Conservation (phyloP, 2,329 filamentous ascomycete species). For the Phialophora expanda region DNA sequence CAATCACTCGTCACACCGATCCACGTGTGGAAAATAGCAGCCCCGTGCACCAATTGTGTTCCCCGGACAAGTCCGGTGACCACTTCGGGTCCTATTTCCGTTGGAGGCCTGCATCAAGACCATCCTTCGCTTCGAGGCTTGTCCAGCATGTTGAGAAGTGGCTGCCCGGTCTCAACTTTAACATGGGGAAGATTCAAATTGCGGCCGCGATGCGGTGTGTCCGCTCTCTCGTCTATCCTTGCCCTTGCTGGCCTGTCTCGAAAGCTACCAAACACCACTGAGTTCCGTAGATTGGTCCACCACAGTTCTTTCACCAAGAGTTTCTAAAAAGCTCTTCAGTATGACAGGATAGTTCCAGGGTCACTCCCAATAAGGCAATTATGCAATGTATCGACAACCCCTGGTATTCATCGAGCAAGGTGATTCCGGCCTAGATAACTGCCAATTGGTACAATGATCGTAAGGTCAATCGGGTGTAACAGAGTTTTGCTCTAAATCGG, state of each 20-base stretch:
- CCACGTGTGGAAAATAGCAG: background rate
- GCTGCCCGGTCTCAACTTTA: background rate
- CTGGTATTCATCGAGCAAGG: background rate
- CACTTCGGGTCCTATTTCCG: background rate
- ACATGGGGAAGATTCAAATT: background rate
- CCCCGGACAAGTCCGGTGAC: background rate
- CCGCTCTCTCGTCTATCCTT: background rate
- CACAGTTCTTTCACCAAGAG: background rate
- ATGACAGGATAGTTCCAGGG: background rate
- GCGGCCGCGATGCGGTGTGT: background rate
- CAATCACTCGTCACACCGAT: background rate
- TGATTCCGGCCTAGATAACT: background rate
- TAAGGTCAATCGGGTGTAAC: constrained; percentile 9
- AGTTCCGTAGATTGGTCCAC: background rate
- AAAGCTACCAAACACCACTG: background rate
- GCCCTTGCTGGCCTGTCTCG: background rate
- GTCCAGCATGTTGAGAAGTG: background rate
- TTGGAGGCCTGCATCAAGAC: background rate
- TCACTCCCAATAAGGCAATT: background rate
- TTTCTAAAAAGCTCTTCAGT: background rate
- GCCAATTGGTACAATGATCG: background rate
- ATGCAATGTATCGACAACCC: background rate
- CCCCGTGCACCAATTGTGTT: background rate
- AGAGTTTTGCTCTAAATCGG: constrained; percentile 11
- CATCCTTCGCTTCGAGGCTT: background rate